These are phyloP conservation scores for Paramecium octaurelia DNA, from an alignment of 73 alveolate species.

Conservation along the genomic window DNA sequence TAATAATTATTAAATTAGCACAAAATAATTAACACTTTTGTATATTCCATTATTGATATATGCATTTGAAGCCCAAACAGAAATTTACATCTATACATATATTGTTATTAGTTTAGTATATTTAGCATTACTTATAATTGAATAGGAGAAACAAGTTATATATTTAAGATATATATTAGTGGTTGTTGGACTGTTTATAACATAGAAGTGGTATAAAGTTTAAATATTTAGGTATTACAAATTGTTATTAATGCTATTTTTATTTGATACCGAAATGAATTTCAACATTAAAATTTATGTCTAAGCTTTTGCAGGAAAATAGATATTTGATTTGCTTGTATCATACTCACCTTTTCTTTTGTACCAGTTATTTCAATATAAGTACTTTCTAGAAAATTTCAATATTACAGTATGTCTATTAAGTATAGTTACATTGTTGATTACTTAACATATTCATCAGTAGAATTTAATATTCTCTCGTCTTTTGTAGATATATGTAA, in stretches of 20 bases:
- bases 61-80: slow-evolving; percentile 17
- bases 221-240: neutral
- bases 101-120: neutral
- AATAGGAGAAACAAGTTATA: neutral
- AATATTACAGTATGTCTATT: neutral
- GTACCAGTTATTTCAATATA: neutral
- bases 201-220: neutral
- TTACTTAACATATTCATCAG: neutral
- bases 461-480: neutral
- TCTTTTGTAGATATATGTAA: neutral
- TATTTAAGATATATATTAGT: neutral
- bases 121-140: neutral
- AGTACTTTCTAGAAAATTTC: neutral
- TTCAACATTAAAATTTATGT: neutral
- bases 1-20: neutral
- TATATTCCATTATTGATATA: slow-evolving; percentile 16
- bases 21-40: neutral
- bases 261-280: neutral
- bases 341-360: neutral
- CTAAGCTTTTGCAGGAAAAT: neutral
- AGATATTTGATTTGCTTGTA: neutral
- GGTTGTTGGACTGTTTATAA: neutral
- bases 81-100: neutral
- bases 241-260: neutral
- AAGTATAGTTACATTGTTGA: neutral